Conservation (phyloP, 495 filamentous ascomycete genomes). For the Parathielavia hyrcaniae region DNA sequence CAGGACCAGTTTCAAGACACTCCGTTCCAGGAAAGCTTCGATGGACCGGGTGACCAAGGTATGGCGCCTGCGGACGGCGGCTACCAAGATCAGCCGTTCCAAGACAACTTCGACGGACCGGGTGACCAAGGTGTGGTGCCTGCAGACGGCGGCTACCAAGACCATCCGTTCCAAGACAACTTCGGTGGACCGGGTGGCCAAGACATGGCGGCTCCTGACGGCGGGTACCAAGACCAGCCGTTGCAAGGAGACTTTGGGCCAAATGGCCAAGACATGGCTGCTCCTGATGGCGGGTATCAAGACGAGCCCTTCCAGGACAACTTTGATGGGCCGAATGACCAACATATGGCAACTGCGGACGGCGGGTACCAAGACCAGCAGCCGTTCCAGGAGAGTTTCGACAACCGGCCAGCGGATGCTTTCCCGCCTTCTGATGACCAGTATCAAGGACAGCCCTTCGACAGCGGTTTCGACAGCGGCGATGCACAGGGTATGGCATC, state of each 20-base stretch:
- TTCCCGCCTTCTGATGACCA: neutral
- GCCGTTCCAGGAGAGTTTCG: neutral
- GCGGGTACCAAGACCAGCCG: neutral
- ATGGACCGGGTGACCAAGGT: neutral
- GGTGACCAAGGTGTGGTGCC: neutral
- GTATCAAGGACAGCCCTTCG: neutral
- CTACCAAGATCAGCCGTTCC: neutral
- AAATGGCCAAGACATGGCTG: neutral
- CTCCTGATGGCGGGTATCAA: neutral
- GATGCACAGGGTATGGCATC: too few relatives aligned
- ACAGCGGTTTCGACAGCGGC: neutral
- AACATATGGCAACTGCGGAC: too few relatives aligned
- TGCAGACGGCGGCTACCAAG: neutral
- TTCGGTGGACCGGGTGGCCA: neutral
- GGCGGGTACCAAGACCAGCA: neutral
- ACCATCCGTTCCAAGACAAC: neutral
- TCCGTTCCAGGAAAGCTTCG: neutral
- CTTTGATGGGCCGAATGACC: too few relatives aligned
- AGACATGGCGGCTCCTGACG: neutral
- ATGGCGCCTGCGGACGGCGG: neutral
- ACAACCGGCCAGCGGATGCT: neutral
- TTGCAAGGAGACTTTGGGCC: neutral
- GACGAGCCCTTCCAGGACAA: too few relatives aligned
- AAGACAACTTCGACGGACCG: neutral
- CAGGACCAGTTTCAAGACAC: neutral